These are phyloP conservation scores for Rhodotorula sp. DNA, from an alignment of 1,284 basidiomycete genomes.

Conservation along the genomic window DNA sequence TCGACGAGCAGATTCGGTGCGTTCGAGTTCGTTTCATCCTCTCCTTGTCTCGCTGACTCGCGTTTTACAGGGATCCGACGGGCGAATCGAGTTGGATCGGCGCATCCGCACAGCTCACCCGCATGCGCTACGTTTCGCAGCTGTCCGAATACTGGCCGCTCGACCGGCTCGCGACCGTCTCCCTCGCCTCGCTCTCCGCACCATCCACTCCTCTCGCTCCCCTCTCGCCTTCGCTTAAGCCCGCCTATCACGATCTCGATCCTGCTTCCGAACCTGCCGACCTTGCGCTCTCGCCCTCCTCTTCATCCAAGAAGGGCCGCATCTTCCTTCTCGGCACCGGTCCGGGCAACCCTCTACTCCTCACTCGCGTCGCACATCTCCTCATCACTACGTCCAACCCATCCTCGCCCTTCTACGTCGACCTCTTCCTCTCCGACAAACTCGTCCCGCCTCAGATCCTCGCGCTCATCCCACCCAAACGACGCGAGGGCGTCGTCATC, in stretches of 20 bases:
- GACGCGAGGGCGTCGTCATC: slow-evolving; percentile 58
- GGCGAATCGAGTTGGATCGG: slow-evolving; percentile 24
- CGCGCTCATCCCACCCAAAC: slow-evolving; percentile 67
- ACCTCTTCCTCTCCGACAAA: slow-evolving; percentile 87
- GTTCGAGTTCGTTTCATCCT: background rate
- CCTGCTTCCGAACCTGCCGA: background rate
- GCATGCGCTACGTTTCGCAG: slow-evolving; percentile 53
- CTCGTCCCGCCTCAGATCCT: slow-evolving; percentile 91
- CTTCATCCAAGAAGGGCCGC: slow-evolving; percentile 55
- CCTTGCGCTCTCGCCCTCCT: slow-evolving; percentile 23
- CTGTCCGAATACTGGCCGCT: slow-evolving; percentile 39
- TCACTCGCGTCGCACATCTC: slow-evolving; percentile 81
- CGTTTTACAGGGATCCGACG: background rate
- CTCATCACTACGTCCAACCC: slow-evolving; percentile 66
- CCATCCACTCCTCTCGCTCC: slow-evolving; percentile 27
- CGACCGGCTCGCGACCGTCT: slow-evolving; percentile 31
- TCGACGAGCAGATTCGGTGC: slow-evolving; percentile 19
- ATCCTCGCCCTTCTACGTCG: slow-evolving; percentile 57
- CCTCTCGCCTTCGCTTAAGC: background rate
- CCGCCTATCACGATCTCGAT: slow-evolving; percentile 34
- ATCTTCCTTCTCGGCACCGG: slow-evolving; percentile 91
- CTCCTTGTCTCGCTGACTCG: background rate
- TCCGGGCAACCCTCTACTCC: slow-evolving; percentile 86
- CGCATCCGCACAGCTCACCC: slow-evolving; percentile 33
- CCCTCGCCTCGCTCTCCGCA: slow-evolving; percentile 46